phyloP scores from a whole-genome alignment of 352 stramenopile genomes.

The Globisporangium paddicum region DNA sequence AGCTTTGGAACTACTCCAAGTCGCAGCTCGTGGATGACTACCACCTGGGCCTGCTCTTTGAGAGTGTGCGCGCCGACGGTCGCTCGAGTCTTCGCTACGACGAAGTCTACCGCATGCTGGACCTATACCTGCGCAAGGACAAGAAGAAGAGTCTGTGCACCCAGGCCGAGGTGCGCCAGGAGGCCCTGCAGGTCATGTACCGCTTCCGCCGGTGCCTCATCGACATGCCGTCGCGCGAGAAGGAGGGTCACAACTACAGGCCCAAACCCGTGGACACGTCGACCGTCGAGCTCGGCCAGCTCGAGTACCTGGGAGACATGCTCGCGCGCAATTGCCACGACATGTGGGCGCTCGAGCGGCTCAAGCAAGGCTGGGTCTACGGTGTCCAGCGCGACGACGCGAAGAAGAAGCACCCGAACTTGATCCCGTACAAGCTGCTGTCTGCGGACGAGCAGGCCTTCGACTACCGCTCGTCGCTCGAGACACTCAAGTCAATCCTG shows the following conservation, averaged over 20 bases:
- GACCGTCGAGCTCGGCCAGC: constrained; percentile 59
- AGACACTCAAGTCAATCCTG: constrained; percentile 86
- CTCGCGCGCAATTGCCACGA: constrained; percentile 84
- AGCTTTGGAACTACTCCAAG: constrained; percentile 81
- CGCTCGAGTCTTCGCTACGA: constrained; percentile 76
- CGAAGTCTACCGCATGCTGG: constrained; percentile 82
- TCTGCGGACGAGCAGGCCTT: constrained; percentile 79
- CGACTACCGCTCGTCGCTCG: constrained; percentile 82
- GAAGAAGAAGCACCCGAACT: constrained; percentile 73
- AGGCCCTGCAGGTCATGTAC: constrained; percentile 85
- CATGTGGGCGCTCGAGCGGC: constrained; percentile 79
- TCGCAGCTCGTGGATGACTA: constrained; percentile 80
- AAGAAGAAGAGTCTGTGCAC: constrained; percentile 60
- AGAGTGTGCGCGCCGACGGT: constrained; percentile 67
- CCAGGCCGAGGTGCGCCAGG: constrained; percentile 65
- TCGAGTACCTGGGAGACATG: constrained; percentile 72
- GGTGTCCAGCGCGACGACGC: constrained; percentile 64
- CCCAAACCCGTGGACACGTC: constrained; percentile 83
- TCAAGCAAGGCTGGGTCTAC: constrained; percentile 85
- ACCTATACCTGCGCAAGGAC: constrained; percentile 81
- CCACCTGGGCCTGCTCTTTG: constrained; percentile 73
- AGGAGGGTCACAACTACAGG: constrained; percentile 84
- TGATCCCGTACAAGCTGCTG: constrained; percentile 79
- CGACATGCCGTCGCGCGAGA: constrained; percentile 86
- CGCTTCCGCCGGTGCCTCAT: constrained; percentile 86